These are phyloP conservation scores for Metschnikowia kofuensis DNA, from an alignment of 805 yeast genomes.

Conservation along the genomic window DNA sequence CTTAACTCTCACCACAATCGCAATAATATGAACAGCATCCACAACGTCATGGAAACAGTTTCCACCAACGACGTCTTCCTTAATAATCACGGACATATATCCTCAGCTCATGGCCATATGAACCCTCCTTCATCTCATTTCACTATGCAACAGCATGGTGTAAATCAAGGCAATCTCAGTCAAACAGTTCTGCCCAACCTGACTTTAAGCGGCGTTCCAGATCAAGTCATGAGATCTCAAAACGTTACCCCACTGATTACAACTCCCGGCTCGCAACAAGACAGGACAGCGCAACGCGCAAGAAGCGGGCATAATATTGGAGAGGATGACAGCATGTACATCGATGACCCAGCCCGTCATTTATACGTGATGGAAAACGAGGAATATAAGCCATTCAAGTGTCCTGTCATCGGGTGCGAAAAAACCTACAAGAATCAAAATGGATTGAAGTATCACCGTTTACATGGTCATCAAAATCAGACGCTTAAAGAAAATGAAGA, in stretches of 20 bases:
- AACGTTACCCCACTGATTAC: constrained; percentile 10
- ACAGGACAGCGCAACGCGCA: constrained; percentile 2
- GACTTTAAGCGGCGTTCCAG: constrained; percentile 13
- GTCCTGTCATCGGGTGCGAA: constrained; percentile 98
- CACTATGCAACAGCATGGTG: constrained; percentile 24
- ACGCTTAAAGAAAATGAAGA: constrained; percentile 86
- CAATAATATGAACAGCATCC: constrained; percentile 42
- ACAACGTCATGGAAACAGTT: constrained; percentile 78
- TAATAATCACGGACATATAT: constrained; percentile 35
- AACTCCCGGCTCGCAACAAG: constrained; percentile 4
- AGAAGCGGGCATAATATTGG: constrained; percentile 31
- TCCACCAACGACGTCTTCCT: constrained; percentile 91
- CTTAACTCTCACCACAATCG: constrained; percentile 31
- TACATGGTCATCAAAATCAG: constrained; percentile 97
- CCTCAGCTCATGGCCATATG: constrained; percentile 14
- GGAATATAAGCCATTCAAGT: constrained; percentile 91
- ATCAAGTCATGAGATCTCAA: constrained; percentile 1
- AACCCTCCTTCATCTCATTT: constrained; percentile 21
- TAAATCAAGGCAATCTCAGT: constrained; percentile 17
- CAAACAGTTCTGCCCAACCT: constrained; percentile 17
- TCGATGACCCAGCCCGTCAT: constrained; percentile 96
- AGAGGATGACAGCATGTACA: constrained; percentile 62
- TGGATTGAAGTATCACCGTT: constrained; percentile 91
- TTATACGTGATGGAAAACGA: constrained; percentile 88
- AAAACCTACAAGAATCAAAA: constrained; percentile 97